Percentiles rank a stretch among this genome's conserved stretches.
Conservation (phyloP, 192 early-diverging fungal species). For the Polychytrium aggregatum region DNA sequence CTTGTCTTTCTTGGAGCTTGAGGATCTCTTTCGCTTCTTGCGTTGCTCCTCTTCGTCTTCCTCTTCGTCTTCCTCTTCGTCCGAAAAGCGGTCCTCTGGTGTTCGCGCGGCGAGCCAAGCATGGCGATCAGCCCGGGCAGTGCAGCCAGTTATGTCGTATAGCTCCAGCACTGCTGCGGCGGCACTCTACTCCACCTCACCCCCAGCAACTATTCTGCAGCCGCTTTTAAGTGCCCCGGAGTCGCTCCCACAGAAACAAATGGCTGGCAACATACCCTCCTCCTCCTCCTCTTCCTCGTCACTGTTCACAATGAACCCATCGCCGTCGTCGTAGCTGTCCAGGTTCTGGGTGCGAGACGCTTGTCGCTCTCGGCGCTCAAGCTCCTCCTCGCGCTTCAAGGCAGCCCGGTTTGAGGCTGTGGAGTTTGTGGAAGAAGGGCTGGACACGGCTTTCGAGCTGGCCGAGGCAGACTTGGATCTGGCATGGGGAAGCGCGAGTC, state of each 20-base stretch:
- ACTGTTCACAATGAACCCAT: slow-evolving; percentile 18
- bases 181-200: background rate
- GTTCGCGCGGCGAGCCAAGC: background rate
- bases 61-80: slow-evolving; percentile 10
- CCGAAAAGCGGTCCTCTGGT: background rate
- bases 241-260: background rate
- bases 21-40: slow-evolving; percentile 15
- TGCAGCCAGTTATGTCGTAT: background rate
- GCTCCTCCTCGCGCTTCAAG: slow-evolving; percentile 9
- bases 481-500: too few species aligned
- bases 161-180: background rate
- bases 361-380: slow-evolving; percentile 1
- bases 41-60: slow-evolving; percentile 26
- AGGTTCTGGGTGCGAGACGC: slow-evolving; percentile 16
- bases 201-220: background rate
- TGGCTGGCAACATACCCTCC: slow-evolving; percentile 1
- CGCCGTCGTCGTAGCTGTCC: slow-evolving; percentile 17
- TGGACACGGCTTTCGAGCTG: too few species aligned
- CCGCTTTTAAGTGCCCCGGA: slow-evolving; percentile 1
- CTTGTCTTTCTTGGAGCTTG: too few species aligned
- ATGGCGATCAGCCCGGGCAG: background rate
- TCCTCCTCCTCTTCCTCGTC: slow-evolving; percentile 23
- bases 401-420: too few species aligned
- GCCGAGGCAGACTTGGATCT: too few species aligned
- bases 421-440: too few species aligned